Base-by-base conservation (phyloP, 768 basidiomycete species). In the Boletellus ananas region DNA sequence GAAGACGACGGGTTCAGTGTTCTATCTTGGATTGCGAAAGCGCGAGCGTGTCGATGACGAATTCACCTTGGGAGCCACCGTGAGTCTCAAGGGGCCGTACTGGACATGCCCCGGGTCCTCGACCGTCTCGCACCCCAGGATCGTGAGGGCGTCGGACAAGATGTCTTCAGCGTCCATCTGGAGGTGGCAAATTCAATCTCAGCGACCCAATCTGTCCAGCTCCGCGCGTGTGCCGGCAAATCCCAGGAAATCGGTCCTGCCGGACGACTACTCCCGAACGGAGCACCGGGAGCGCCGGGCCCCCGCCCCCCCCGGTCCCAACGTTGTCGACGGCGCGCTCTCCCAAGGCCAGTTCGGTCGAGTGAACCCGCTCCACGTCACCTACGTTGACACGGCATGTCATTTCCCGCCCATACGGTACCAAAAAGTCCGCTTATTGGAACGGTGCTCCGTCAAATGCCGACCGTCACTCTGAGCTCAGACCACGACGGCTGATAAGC, bases 1-100 rank as follows among this genome's bases (percentile, higher is more conserved):
- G 34, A 43, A 6, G 37, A 50, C 21, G 29, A 45, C 49, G 45
- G 47, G 39, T 38, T 17, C 20, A 45, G 43, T 18, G 31, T 39
- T 5, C 41, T 46, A 34, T 34, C 34, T 23, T 45, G 18, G 47
- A 57, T 23, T 40, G 21, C 17, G 41, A 50, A 41, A 18, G 48
- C 34, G 39, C 16, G 25, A 14, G 13, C 18, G 14, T 27, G 37
- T 38, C 42, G 41, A 37, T 33, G 37, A 31, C 21, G 40, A 35
- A 47, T 45, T 59, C 43, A 78, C 84, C 78, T 85, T 84, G 34
- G 78, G 75, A 38, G 84, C 79, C 34, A 81, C 72, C 6, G 78
- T 76, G 48, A 86, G 65, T 29, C 50, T 66, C 47, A 84, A 66
- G 29, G 79, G 74, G 21, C 84, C 83, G 50, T 83, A 86, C 31